Conservation (phyloP, 176 grass and related monocot genomes). For the Oryza nivara region DNA sequence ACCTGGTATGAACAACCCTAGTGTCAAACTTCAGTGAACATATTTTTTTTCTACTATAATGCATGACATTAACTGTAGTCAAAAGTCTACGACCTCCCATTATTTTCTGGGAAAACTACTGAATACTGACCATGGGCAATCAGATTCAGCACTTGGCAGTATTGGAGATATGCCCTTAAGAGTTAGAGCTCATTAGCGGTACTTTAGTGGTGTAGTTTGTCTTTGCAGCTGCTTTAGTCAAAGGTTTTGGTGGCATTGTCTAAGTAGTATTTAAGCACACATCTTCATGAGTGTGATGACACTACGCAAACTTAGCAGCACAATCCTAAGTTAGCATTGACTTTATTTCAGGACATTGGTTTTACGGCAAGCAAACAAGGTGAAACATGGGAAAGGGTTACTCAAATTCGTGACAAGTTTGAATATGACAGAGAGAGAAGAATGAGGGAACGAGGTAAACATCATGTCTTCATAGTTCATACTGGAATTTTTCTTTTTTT, state of each 20-base stretch:
- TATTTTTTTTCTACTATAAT: not conserved
- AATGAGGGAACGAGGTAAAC: conserved; percentile 84
- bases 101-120: not conserved
- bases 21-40: not conserved
- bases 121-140: not conserved
- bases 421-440: conserved; percentile 95
- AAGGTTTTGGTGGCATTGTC: not conserved
- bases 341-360: conserved; percentile 62
- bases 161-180: not conserved
- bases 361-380: conserved; percentile 56
- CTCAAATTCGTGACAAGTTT: conserved; percentile 95
- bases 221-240: not conserved
- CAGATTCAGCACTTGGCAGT: not conserved
- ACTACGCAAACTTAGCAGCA: not conserved
- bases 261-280: not conserved
- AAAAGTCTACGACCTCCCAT: not conserved
- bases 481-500: not conserved
- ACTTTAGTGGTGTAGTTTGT: not conserved
- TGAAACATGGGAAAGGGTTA: conserved; percentile 84
- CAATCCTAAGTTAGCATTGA: not conserved
- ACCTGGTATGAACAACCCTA: not conserved
- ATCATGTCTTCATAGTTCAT: conserved; percentile 16
- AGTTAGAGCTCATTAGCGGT: not conserved
- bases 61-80: not conserved
- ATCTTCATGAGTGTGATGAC: not conserved